These are phyloP conservation scores for Punica granatum DNA, from an alignment of 345 rosid species.

Conservation along the genomic window DNA sequence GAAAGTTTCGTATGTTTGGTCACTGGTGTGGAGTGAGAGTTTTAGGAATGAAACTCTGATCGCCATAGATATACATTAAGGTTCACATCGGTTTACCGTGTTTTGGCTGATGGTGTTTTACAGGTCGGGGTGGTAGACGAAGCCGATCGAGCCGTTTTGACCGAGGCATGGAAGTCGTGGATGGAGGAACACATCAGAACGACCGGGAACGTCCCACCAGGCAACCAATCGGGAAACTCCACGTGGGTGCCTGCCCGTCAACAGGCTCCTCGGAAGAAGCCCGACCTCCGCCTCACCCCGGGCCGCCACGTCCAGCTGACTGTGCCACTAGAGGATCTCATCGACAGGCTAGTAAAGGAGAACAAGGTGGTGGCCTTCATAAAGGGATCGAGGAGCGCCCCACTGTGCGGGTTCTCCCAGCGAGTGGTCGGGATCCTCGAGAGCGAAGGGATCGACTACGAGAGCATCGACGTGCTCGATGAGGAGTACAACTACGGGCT, in stretches of 20 bases:
- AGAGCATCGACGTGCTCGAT: constrained; percentile 81
- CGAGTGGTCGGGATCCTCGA: constrained; percentile 77
- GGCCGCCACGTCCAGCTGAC: constrained; percentile 78
- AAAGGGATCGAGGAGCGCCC: constrained; percentile 88
- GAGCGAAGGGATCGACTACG: constrained; percentile 71
- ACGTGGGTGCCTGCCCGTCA: constrained; percentile 40
- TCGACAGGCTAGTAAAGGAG: constrained; percentile 71
- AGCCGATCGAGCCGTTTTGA: constrained; percentile 58
- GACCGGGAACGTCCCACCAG: constrained; percentile 81
- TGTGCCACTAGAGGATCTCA: constrained; percentile 60
- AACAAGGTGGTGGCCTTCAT: constrained; percentile 87
- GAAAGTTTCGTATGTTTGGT: too few species aligned
- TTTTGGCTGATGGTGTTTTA: neutral
- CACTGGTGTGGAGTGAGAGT: too few species aligned
- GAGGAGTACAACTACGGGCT: constrained; percentile 70
- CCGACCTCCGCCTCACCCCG: constrained; percentile 82
- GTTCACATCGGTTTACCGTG: neutral
- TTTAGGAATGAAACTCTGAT: neutral
- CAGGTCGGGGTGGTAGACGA: constrained; percentile 72
- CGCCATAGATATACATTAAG: neutral
- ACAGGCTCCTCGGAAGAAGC: constrained; percentile 58
- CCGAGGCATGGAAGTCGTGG: constrained; percentile 95
- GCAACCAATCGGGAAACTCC: constrained; percentile 79
- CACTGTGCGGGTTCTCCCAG: constrained; percentile 86
- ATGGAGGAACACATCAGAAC: constrained; percentile 81